Conservation (phyloP, 495 filamentous ascomycete genomes). For the Penicillium lividum region DNA sequence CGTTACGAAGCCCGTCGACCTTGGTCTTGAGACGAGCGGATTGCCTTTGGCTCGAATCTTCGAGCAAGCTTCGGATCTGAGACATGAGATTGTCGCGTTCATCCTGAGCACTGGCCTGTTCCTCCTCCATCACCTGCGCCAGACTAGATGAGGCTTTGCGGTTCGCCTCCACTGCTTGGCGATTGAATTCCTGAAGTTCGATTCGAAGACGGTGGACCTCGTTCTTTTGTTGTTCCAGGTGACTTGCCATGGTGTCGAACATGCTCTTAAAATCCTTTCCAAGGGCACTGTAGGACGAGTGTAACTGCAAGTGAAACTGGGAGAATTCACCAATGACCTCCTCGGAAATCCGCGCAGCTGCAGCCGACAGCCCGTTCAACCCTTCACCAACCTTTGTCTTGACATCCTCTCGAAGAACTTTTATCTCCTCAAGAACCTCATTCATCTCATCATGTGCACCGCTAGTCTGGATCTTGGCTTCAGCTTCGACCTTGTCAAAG, state of each 20-base stretch:
- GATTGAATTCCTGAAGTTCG: conserved; percentile 68
- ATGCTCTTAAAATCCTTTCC: conserved; percentile 85
- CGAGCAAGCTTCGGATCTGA: conserved; percentile 75
- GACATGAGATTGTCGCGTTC: conserved; percentile 73
- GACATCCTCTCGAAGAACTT: conserved; percentile 79
- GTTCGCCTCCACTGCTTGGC: conserved; percentile 64
- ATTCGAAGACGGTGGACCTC: conserved; percentile 72
- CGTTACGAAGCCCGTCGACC: conserved; percentile 59
- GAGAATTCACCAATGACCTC: conserved; percentile 88
- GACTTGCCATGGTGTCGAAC: conserved; percentile 75
- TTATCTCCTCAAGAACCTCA: conserved; percentile 85
- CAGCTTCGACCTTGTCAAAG: conserved; percentile 64
- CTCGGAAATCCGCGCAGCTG: conserved; percentile 82
- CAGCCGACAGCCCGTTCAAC: conserved; percentile 77
- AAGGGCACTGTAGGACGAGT: conserved; percentile 81
- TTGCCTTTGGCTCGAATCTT: conserved; percentile 70
- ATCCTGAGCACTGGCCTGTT: conserved; percentile 67
- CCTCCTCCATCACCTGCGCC: conserved; percentile 72
- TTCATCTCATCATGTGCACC: conserved; percentile 87
- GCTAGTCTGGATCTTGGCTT: conserved; percentile 66
- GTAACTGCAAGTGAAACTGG: conserved; percentile 79
- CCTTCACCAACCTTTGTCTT: conserved; percentile 84
- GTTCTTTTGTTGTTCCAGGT: conserved; percentile 72
- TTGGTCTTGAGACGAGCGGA: conserved; percentile 67
- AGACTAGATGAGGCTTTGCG: conserved; percentile 64